Evolutionary conservation across 2,329 filamentous ascomycete species (phyloP), one percentile per base, ranked within the genome.

Genomic region (Acrodontium crateriforme): DNA sequence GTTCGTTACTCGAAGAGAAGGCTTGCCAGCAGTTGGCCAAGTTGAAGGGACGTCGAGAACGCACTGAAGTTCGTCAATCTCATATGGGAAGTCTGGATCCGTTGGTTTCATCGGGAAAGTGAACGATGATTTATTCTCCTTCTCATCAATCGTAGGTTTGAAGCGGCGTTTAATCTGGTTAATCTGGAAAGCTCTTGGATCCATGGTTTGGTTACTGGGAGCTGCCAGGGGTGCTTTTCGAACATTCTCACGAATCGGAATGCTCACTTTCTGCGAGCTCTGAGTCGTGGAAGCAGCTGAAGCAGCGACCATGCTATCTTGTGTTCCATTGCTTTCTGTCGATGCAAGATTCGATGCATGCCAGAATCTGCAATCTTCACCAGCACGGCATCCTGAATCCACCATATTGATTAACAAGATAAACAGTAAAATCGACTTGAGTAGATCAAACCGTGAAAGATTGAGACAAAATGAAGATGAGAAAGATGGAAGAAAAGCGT

Each of bases 31-130:
- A 20, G 56, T 53, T 11, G 79, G 80, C 51, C 80, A 87, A 11
- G 53, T 54, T 7, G 46, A 49, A 2, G 81, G 80, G 12, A 89
- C 63, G 27, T 60, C 64, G 19, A 89, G 56, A 23, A 71, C 62
- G 48, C 78, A 85, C 21, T 78, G 64, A 17, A 89, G 59, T 20
- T 67, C 60, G 15, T 72, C 65, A 46, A 87, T 60, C 36, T 84
- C 78, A 51, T 81, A 87, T 1, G 81, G 78, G 44, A 89, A 87
- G 46, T 89, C 81, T 0, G 81, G 81, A 47, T 89, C 81, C 5
- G 80, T 83, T 4, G 81, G 81, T 9, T 56, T 57, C 36, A 89
- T 56, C 28, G 62, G 69, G 52, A 87, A 80, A 7, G 60, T 55
- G 20, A 85, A 53, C 10, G 67, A 63, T 0, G 69, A 71, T 3